These are phyloP conservation scores for Rhododendron williamsianum DNA, from an alignment of 148 eudicot species.

Conservation along the genomic window DNA sequence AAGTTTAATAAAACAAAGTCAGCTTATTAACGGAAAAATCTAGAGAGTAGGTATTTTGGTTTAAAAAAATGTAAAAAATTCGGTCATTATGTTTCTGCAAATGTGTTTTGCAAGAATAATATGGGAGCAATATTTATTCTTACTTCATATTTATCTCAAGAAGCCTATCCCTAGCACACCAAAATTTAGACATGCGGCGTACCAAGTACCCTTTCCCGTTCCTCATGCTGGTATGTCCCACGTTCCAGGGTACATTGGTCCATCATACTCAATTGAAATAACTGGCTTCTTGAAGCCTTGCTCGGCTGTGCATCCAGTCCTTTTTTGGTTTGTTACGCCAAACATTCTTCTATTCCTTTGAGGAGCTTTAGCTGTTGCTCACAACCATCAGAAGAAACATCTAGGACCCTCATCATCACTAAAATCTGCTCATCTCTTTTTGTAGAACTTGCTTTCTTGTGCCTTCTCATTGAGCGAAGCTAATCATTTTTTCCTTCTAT, in stretches of 20 bases:
- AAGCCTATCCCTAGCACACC: no score
- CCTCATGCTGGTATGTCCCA: not conserved
- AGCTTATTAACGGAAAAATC: not conserved
- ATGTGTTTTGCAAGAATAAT: no score
- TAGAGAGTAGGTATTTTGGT: not conserved
- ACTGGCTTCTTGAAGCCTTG: not conserved
- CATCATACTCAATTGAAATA: not conserved
- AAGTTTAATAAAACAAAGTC: not conserved
- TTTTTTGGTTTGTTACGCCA: not conserved
- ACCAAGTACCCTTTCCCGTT: no score
- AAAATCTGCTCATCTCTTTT: not conserved
- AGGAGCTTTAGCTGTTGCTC: not conserved
- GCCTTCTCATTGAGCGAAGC: constrained; percentile 2
- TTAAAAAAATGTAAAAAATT: no score
- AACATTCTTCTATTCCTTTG: not conserved
- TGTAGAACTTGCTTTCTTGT: not conserved
- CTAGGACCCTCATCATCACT: not conserved
- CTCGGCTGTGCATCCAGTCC: not conserved
- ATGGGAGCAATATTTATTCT: no score
- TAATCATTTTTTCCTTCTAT: not conserved
- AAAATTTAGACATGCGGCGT: no score
- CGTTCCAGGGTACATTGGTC: not conserved
- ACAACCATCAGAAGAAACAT: not conserved
- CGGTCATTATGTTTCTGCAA: no score
- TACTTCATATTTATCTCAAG: no score